Conservation (phyloP, 2,329 filamentous ascomycete genomes). For the Cercospora sesami region DNA sequence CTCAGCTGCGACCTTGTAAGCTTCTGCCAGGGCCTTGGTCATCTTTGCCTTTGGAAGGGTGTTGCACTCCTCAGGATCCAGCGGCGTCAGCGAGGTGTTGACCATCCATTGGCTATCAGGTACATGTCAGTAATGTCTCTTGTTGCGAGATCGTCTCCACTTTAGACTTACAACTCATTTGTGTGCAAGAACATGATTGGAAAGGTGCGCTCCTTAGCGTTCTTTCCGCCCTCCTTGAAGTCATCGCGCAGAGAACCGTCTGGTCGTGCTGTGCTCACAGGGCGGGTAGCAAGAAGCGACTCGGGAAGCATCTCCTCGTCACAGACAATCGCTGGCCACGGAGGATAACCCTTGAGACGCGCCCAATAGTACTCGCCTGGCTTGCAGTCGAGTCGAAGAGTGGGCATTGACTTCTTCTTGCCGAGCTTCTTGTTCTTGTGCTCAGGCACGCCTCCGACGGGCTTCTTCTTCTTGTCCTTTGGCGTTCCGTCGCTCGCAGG, state of each 20-base stretch:
- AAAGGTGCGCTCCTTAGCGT: slow-evolving; percentile 79
- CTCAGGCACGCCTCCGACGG: slow-evolving; percentile 62
- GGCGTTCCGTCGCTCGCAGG: slow-evolving; percentile 29
- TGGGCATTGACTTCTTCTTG: slow-evolving; percentile 77
- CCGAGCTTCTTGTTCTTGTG: slow-evolving; percentile 77
- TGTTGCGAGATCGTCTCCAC: background rate
- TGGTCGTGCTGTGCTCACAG: slow-evolving; percentile 75
- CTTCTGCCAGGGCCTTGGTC: slow-evolving; percentile 74
- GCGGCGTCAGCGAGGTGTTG: slow-evolving; percentile 76
- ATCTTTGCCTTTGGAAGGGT: slow-evolving; percentile 72
- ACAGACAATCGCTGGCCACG: slow-evolving; percentile 92
- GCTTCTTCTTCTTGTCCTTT: slow-evolving; percentile 55
- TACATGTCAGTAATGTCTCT: slow-evolving; percentile 1
- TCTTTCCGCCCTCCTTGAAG: slow-evolving; percentile 84
- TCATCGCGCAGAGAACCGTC: slow-evolving; percentile 88
- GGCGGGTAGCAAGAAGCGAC: slow-evolving; percentile 72
- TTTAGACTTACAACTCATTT: slow-evolving; percentile 86
- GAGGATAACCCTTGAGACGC: slow-evolving; percentile 89
- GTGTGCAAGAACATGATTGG: slow-evolving; percentile 93
- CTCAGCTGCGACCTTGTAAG: slow-evolving; percentile 78
- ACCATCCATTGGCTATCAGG: slow-evolving; percentile 77
- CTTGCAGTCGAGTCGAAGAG: slow-evolving; percentile 70
- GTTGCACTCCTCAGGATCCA: slow-evolving; percentile 69
- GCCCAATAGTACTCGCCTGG: slow-evolving; percentile 91
- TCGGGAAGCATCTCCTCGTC: slow-evolving; percentile 92